Conservation (phyloP, 75 land plant genomes). For the Sequoiadendron giganteum region DNA sequence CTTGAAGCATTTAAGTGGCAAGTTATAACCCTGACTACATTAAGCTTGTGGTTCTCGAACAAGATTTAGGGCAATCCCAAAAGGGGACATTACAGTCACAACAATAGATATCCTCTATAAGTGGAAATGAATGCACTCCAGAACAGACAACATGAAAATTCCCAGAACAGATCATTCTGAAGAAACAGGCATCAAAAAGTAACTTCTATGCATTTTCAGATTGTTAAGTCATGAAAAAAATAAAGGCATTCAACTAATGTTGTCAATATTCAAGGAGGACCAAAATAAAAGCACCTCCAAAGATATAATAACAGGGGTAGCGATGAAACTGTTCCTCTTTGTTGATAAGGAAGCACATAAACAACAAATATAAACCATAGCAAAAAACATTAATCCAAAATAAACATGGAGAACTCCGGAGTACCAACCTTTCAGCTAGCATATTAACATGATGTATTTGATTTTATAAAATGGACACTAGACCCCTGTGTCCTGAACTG, state of each 20-base stretch:
- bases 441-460: neutral
- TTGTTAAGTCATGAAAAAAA: neutral
- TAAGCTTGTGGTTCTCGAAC: too few species aligned
- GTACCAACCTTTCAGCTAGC: neutral
- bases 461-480: neutral
- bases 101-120: neutral
- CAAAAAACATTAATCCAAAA: neutral
- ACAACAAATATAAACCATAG: neutral
- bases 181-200: neutral
- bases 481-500: neutral
- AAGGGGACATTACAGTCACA: too few species aligned
- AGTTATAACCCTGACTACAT: too few species aligned
- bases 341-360: neutral
- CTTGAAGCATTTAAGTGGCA: too few species aligned
- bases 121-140: neutral
- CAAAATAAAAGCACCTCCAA: neutral
- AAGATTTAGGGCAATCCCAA: too few species aligned
- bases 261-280: neutral
- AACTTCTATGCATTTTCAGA: neutral
- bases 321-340: neutral
- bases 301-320: neutral
- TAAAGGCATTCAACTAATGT: neutral
- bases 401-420: neutral
- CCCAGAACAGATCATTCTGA: neutral
- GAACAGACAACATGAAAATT: neutral